Evolutionary conservation across 257 asterid genomes (phyloP).

Genomic region (Solanum tarapatanum): DNA sequence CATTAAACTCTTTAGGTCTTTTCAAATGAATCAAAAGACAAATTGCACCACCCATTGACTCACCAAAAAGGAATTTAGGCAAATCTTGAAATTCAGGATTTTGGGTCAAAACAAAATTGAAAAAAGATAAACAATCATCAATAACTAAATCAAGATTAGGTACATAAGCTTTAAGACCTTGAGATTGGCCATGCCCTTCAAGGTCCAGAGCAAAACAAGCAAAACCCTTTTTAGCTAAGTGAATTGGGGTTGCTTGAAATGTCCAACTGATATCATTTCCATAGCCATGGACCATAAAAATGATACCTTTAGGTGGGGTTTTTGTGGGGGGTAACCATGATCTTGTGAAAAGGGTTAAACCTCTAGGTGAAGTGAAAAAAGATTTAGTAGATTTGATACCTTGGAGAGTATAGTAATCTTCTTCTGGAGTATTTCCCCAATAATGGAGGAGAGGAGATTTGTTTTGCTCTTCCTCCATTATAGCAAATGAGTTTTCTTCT

Average conservation of each 20-base stretch:
- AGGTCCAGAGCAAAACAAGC: conserved; percentile 84
- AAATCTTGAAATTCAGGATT: conserved; percentile 19
- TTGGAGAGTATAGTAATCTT: conserved; percentile 43
- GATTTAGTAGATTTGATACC: conserved; percentile 51
- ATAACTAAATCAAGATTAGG: conserved; percentile 57
- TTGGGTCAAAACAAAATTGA: conserved; percentile 13
- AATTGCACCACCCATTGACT: conserved; percentile 89
- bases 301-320: conserved; percentile 46
- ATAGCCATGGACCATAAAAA: conserved; percentile 86
- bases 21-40: conserved; percentile 54
- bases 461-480: neutral
- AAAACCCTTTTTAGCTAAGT: conserved; percentile 69
- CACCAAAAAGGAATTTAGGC: conserved; percentile 50
- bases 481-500: neutral
- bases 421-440: conserved; percentile 72
- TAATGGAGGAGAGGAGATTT: conserved; percentile 18
- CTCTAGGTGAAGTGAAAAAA: conserved; percentile 52
- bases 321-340: conserved; percentile 44
- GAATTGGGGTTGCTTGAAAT: conserved; percentile 69
- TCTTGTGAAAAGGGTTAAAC: conserved; percentile 57
- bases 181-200: conserved; percentile 86
- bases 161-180: conserved; percentile 67
- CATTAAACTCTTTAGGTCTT: conserved; percentile 28
- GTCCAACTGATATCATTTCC: conserved; percentile 94
- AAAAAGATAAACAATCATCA: conserved; percentile 46